These are phyloP conservation scores for Naganishia sp. DNA, from an alignment of 1,284 basidiomycete species.

Conservation along the genomic window DNA sequence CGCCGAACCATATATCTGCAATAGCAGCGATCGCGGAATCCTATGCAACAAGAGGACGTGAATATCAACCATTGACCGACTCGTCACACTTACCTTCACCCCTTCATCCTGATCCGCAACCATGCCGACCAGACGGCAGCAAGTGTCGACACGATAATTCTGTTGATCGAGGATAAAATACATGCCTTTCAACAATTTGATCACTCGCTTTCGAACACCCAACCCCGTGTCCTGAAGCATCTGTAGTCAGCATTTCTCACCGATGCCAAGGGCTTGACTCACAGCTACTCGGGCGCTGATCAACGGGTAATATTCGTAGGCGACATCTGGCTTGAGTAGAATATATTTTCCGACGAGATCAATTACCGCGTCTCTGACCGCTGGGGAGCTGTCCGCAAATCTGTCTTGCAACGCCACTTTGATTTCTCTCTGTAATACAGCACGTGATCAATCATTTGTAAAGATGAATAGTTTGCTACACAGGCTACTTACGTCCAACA, in stretches of 20 bases:
- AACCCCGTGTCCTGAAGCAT: slow-evolving; percentile 77
- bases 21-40: slow-evolving; percentile 84
- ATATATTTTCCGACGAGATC: slow-evolving; percentile 95
- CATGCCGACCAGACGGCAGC: slow-evolving; percentile 75
- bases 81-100: slow-evolving; percentile 62
- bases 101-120: slow-evolving; percentile 89
- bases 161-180: slow-evolving; percentile 66
- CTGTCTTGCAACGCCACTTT: slow-evolving; percentile 82
- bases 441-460: no score
- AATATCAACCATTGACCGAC: neutral
- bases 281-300: slow-evolving; percentile 86
- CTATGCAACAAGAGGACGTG: slow-evolving; percentile 43
- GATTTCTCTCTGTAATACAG: slow-evolving; percentile 63
- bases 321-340: slow-evolving; percentile 78
- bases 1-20: slow-evolving; percentile 80
- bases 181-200: slow-evolving; percentile 85
- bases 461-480: neutral
- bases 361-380: slow-evolving; percentile 92
- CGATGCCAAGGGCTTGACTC: slow-evolving; percentile 42
- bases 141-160: slow-evolving; percentile 73
- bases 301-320: slow-evolving; percentile 78
- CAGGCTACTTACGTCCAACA: slow-evolving; percentile 63
- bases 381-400: slow-evolving; percentile 83
- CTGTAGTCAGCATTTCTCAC: slow-evolving; percentile 9
- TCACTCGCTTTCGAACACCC: slow-evolving; percentile 87